Base-by-base conservation (phyloP, 495 filamentous ascomycete genomes). In the Evernia prunastri region DNA sequence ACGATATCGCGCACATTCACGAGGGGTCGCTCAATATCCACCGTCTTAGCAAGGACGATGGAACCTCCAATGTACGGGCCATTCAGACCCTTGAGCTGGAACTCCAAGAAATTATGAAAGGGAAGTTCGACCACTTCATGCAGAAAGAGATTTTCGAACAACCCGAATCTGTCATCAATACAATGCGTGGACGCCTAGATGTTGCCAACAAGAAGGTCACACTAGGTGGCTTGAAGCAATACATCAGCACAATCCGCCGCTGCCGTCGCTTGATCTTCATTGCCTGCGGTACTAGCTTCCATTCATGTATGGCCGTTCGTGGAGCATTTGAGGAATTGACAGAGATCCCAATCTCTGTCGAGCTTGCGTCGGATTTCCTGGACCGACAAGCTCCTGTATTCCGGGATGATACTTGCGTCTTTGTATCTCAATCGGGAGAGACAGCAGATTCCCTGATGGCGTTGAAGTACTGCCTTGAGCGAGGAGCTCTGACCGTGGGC, bases 61-160 rank as follows among this genome's bases (percentile, higher is more conserved):
- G 94, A 59, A 90, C 89, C 67, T 96, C 91, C 73, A 96, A 96
- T 72, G 92, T 97, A 60, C 91, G 94, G 71, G 89, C 89, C 60
- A 98, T 98, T 76, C 94, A 98, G 81, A 98, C 94, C 51, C 84
- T 98, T 61, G 94, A 98, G 79, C 87, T 98, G 47, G 91, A 98
- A 83, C 86, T 98, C 61, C 94, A 98, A 80, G 94, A 98, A 80
- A 98, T 98, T 76, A 98, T 98, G 94, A 98, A 97, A 85, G 94
- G 94, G 73, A 95, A 93, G 72, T 98, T 97, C 77, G 94, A 98
- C 74, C 94, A 98, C 78, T 98, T 97, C 82, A 98, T 98, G 94
- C 95, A 98, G 75, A 98, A 98, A 82, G 94, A 98, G 75, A 98
- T 98, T 72, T 98, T 97, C 76, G 94, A 98, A 80, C 94, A 98